Percentiles rank a stretch among this genome's conserved stretches.
Conservation (phyloP, 2,329 filamentous ascomycete genomes). For the Penicillium sp. region DNA sequence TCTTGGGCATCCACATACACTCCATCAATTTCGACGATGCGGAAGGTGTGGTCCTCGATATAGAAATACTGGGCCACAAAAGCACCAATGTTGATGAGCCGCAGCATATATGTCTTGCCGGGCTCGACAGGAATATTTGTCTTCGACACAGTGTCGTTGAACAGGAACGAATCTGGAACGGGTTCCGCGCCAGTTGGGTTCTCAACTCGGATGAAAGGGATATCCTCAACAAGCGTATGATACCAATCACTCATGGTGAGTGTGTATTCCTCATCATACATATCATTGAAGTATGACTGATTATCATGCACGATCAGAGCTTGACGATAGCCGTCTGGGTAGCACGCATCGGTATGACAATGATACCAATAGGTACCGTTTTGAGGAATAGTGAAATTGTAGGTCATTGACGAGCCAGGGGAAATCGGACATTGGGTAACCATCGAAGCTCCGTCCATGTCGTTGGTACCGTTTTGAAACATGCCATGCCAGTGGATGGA, state of each 20-base stretch:
- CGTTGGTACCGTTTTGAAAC: constrained; percentile 72
- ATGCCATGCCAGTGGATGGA: constrained; percentile 77
- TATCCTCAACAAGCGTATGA: constrained; percentile 61
- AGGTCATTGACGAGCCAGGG: constrained; percentile 53
- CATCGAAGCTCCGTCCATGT: constrained; percentile 71
- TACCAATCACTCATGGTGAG: constrained; percentile 77
- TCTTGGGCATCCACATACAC: constrained; percentile 64
- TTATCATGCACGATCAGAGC: constrained; percentile 66
- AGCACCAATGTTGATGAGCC: constrained; percentile 72
- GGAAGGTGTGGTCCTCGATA: constrained; percentile 59
- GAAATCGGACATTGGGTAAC: constrained; percentile 56
- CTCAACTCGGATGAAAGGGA: constrained; percentile 46
- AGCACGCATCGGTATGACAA: constrained; percentile 64
- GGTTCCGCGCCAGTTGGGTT: constrained; percentile 65
- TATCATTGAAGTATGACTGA: constrained; percentile 53
- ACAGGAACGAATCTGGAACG: constrained; percentile 63
- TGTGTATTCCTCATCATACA: constrained; percentile 62
- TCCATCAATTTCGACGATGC: constrained; percentile 72
- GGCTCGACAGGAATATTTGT: constrained; percentile 62
- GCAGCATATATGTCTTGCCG: constrained; percentile 72
- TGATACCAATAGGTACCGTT: constrained; percentile 67
- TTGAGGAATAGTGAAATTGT: constrained; percentile 65
- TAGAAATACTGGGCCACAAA: constrained; percentile 59
- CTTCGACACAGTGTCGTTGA: constrained; percentile 66
- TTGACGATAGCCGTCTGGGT: constrained; percentile 68